These are phyloP conservation scores for Microcos paniculata DNA, from an alignment of 345 rosid genomes.

Conservation along the genomic window DNA sequence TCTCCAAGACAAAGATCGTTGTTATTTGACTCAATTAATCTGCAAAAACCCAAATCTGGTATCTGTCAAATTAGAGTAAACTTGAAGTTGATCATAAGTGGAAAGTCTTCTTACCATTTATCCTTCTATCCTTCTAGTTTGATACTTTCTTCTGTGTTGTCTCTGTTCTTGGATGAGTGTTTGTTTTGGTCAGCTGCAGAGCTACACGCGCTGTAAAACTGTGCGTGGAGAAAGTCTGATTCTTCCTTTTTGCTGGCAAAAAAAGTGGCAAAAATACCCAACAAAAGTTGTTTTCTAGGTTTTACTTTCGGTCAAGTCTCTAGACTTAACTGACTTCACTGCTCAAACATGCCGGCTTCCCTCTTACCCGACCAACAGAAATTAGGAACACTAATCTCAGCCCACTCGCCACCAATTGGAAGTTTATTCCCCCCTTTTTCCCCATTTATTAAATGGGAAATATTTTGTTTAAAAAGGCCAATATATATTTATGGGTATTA, in stretches of 20 bases:
- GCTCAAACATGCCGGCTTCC: slow-evolving; percentile 4
- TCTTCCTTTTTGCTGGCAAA: background rate
- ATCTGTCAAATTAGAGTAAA: background rate
- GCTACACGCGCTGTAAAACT: background rate
- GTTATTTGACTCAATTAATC: background rate
- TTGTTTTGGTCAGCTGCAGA: background rate
- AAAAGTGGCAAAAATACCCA: background rate
- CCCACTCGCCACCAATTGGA: slow-evolving; percentile 11
- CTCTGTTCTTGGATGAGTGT: background rate
- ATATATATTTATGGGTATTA: too few species aligned
- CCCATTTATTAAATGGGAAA: too few species aligned
- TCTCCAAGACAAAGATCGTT: too few species aligned
- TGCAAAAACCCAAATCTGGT: background rate
- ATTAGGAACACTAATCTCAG: background rate
- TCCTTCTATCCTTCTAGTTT: background rate
- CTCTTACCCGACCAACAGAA: slow-evolving; percentile 5
- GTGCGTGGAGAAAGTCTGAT: background rate
- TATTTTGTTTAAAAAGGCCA: too few species aligned
- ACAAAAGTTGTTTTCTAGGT: background rate
- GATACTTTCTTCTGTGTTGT: background rate
- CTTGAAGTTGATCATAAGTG: background rate
- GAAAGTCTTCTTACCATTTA: background rate
- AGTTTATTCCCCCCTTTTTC: too few species aligned
- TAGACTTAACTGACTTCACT: background rate
- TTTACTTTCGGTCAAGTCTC: background rate